A percentile compares a stretch with the other conserved stretches of the same genome.
These are phyloP conservation scores for Aspergillus bridgeri DNA, from an alignment of 495 filamentous ascomycete genomes.

Conservation along the genomic window DNA sequence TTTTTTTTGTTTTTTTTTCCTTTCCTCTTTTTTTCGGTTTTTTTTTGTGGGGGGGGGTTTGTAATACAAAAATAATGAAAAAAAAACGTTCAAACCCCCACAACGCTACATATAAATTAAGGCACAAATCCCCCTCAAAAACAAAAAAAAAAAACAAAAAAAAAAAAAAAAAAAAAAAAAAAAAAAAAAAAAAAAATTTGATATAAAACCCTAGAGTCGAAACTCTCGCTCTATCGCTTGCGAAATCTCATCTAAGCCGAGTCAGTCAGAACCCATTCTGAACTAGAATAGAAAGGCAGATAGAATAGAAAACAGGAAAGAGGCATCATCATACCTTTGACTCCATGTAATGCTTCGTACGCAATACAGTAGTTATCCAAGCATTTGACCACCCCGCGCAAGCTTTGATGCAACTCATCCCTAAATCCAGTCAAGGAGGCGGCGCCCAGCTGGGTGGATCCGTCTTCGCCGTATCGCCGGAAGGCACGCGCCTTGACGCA, in stretches of 20 bases:
- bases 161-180: background rate
- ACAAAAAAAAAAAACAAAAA: background rate
- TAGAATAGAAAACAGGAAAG: no score
- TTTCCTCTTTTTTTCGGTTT: no score
- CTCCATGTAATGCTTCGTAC: conserved; percentile 12
- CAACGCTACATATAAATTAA: no score
- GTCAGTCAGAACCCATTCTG: no score
- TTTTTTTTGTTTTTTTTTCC: no score
- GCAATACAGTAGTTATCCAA: conserved; percentile 7
- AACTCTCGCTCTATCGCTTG: conserved; percentile 13
- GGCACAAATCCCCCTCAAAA: background rate
- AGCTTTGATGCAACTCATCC: conserved; percentile 7
- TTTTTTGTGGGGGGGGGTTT: no score
- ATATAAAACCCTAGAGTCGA: background rate
- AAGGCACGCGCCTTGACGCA: conserved; percentile 12
- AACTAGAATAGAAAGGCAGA: no score
- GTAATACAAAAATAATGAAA: no score
- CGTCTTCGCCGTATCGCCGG: background rate
- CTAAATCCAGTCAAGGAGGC: conserved; percentile 3
- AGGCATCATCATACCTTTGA: conserved; percentile 10
- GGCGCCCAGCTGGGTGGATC: background rate
- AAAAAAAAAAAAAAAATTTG: conserved; percentile 4
- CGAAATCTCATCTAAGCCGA: conserved; percentile 6
- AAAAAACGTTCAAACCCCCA: no score
- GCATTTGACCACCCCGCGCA: conserved; percentile 5